A percentile compares a stretch with the other conserved stretches of the same genome.
Evolutionary conservation across 352 stramenopile species (phyloP).

Genomic region (Elongisporangium anandrum): DNA sequence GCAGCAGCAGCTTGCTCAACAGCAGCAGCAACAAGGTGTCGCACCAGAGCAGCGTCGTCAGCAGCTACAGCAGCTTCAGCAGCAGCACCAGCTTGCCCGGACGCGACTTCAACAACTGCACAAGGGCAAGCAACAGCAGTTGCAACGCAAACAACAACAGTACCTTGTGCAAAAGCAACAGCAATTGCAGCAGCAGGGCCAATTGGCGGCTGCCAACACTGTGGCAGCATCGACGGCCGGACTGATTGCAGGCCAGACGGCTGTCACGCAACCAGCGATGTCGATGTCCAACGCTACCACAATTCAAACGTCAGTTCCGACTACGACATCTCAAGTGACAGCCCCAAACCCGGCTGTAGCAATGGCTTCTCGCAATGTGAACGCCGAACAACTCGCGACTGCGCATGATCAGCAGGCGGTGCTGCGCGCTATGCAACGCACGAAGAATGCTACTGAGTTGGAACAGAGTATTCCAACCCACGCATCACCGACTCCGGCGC

Average conservation of each 20-base stretch:
- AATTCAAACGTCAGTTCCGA: slow-evolving; percentile 20
- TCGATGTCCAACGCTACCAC: slow-evolving; percentile 34
- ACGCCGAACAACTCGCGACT: slow-evolving; percentile 46
- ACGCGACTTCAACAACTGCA: slow-evolving; percentile 67
- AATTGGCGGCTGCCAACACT: slow-evolving; percentile 16
- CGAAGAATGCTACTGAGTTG: slow-evolving; percentile 47
- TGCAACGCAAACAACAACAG: slow-evolving; percentile 80
- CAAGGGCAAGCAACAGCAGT: slow-evolving; percentile 76
- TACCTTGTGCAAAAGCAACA: slow-evolving; percentile 78
- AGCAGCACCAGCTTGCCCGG: slow-evolving; percentile 67
- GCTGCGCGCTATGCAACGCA: slow-evolving; percentile 61
- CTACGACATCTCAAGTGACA: slow-evolving; percentile 6
- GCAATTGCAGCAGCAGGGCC: slow-evolving; percentile 50
- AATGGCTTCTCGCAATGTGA: slow-evolving; percentile 40
- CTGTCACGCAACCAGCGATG: slow-evolving; percentile 19
- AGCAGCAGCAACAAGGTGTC: slow-evolving; percentile 64
- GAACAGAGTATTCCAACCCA: slow-evolving; percentile 38
- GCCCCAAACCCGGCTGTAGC: slow-evolving; percentile 15
- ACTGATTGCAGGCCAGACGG: slow-evolving; percentile 27
- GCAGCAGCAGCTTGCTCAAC: slow-evolving; percentile 66
- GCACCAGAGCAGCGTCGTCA: slow-evolving; percentile 55
- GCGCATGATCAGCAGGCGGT: slow-evolving; percentile 60
- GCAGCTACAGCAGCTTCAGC: slow-evolving; percentile 70
- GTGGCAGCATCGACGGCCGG: slow-evolving; percentile 17
- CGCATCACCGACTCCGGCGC: slow-evolving; percentile 12